These are phyloP conservation scores for Taxillus chinensis DNA, from an alignment of 164 flowering plant species.

Conservation along the genomic window DNA sequence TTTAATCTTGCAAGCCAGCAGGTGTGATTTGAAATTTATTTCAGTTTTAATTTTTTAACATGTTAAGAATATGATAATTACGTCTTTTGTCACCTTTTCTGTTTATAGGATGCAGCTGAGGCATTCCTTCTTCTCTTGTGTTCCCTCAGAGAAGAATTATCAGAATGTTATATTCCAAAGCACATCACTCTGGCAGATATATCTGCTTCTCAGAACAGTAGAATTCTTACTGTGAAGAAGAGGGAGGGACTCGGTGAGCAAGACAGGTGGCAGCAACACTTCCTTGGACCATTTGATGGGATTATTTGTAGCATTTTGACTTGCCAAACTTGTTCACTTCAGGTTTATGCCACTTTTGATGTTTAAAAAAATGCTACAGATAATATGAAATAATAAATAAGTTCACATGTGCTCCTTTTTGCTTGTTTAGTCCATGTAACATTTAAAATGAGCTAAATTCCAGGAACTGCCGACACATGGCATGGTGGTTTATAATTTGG, in stretches of 20 bases:
- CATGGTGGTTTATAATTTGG: too few relatives aligned
- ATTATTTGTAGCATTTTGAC: constrained; percentile 65
- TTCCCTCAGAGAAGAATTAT: constrained; percentile 68
- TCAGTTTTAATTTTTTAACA: neutral
- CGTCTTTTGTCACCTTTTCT: constrained; percentile 3
- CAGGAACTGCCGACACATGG: too few relatives aligned
- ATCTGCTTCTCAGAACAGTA: constrained; percentile 19
- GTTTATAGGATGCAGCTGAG: constrained; percentile 83
- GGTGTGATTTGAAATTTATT: constrained; percentile 26
- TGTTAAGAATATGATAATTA: neutral
- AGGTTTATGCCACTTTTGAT: constrained; percentile 35
- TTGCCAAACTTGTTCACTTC: constrained; percentile 76
- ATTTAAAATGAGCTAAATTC: too few relatives aligned
- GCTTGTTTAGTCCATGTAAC: too few relatives aligned
- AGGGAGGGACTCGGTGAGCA: constrained; percentile 27
- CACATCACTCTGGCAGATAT: constrained; percentile 46
- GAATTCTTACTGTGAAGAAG: constrained; percentile 24
- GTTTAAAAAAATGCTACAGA: constrained; percentile 2
- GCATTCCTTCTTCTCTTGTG: constrained; percentile 71
- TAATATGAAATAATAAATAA: too few relatives aligned
- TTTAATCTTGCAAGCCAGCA: constrained; percentile 75
- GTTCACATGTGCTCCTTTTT: too few relatives aligned
- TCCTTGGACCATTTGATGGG: constrained; percentile 89
- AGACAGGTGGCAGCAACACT: constrained; percentile 55
- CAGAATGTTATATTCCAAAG: constrained; percentile 35